phyloP scores from a whole-genome alignment of 768 basidiomycete species.

The Suillus hirtellus region DNA sequence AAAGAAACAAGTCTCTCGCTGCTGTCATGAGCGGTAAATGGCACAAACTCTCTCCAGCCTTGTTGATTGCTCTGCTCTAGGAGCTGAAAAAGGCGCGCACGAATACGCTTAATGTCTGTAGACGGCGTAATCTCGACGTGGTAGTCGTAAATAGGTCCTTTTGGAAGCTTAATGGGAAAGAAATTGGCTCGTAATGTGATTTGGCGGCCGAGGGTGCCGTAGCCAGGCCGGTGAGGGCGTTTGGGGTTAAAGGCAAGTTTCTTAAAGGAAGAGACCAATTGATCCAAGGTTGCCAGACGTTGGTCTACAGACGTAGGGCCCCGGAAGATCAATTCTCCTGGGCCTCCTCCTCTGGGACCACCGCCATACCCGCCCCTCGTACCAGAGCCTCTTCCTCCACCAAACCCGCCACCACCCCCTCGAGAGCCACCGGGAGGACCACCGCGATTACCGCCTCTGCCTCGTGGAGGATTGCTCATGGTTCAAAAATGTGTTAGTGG shows the following conservation, averaged over 20 bases:
- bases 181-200: constrained; percentile 51
- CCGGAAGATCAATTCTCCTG: constrained; percentile 32
- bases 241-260: constrained; percentile 32
- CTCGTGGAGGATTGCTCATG: constrained; percentile 12
- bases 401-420: constrained; percentile 19
- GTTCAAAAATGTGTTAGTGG: neutral
- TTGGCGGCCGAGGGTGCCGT: constrained; percentile 40
- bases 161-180: constrained; percentile 45
- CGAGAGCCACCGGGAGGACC: constrained; percentile 16
- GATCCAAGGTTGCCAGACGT: constrained; percentile 29
- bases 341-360: constrained; percentile 25
- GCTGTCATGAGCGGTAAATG: constrained; percentile 41
- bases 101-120: constrained; percentile 38
- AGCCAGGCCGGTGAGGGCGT: constrained; percentile 49
- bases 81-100: constrained; percentile 41
- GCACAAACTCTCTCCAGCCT: constrained; percentile 39
- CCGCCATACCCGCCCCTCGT: constrained; percentile 28
- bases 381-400: constrained; percentile 19
- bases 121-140: constrained; percentile 39
- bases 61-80: constrained; percentile 39
- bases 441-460: constrained; percentile 20
- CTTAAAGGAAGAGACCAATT: constrained; percentile 32
- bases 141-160: constrained; percentile 46
- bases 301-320: constrained; percentile 34
- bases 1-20: constrained; percentile 44